A percentile compares a stretch with the other conserved stretches of the same genome.
These are phyloP conservation scores for Syncephalastrum monosporum DNA, from an alignment of 371 early-diverging fungal genomes.

Conservation along the genomic window DNA sequence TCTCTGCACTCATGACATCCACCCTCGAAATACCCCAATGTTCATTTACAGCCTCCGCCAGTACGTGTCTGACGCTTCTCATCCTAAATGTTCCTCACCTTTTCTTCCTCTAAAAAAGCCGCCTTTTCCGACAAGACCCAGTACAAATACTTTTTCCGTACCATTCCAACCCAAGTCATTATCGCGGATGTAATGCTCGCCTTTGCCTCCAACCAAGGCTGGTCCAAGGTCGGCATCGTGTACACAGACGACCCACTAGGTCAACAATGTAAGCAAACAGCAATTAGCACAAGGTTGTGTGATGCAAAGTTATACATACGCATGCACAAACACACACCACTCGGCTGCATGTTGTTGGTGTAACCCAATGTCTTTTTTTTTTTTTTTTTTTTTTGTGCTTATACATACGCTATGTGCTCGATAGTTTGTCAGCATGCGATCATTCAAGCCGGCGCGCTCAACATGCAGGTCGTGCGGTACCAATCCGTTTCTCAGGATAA, in stretches of 20 bases:
- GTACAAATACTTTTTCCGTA: conserved; percentile 54
- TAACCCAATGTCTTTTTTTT: not conserved
- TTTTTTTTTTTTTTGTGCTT: not conserved
- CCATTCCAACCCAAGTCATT: conserved; percentile 49
- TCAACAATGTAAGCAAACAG: conserved; percentile 39
- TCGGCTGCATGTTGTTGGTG: too few species aligned
- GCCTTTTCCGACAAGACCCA: conserved; percentile 44
- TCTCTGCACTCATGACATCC: conserved; percentile 55
- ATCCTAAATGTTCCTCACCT: not conserved
- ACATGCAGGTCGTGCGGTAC: conserved; percentile 35
- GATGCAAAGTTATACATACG: too few species aligned
- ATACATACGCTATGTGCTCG: not conserved
- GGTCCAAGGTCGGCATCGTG: conserved; percentile 47
- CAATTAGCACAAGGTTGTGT: not conserved
- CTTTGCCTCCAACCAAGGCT: conserved; percentile 39
- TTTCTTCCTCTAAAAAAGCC: conserved; percentile 16
- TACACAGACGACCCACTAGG: conserved; percentile 50
- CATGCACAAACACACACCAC: too few species aligned
- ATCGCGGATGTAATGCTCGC: conserved; percentile 48
- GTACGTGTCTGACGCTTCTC: conserved; percentile 15
- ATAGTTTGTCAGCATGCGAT: conserved; percentile 44
- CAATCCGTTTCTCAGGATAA: conserved; percentile 26
- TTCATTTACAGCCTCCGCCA: conserved; percentile 50
- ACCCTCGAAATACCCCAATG: conserved; percentile 55
- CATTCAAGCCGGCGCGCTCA: conserved; percentile 30